phyloP scores from a whole-genome alignment of 768 basidiomycete genomes.

The Suillus fuscotomentosus region DNA sequence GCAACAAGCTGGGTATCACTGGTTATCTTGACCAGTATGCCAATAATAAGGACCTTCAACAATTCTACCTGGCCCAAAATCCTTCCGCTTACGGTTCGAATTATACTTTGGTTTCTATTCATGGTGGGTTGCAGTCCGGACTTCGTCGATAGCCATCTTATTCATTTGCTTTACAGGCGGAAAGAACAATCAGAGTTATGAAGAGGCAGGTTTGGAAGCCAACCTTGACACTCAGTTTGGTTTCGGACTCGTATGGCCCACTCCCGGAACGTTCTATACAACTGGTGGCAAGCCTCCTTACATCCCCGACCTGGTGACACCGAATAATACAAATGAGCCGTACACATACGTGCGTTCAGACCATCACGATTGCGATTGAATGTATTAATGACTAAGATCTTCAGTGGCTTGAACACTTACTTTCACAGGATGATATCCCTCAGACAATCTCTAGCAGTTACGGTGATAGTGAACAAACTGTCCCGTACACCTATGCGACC shows the following conservation, averaged over 20 bases:
- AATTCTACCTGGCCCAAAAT: constrained; percentile 47
- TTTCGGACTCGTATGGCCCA: constrained; percentile 63
- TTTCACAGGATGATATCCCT: constrained; percentile 44
- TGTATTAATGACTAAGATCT: constrained; percentile 4
- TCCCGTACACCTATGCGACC: constrained; percentile 56
- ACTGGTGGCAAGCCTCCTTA: constrained; percentile 64
- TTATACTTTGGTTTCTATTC: constrained; percentile 53
- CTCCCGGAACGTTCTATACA: constrained; percentile 56
- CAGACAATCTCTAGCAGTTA: constrained; percentile 72
- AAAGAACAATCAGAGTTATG: constrained; percentile 53
- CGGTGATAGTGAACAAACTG: constrained; percentile 73
- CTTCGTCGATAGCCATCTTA: neutral
- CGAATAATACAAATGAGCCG: constrained; percentile 48
- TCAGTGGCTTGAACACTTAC: constrained; percentile 65
- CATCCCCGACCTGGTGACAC: constrained; percentile 42
- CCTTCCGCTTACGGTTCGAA: constrained; percentile 49
- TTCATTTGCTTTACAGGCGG: constrained; percentile 44
- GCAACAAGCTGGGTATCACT: constrained; percentile 53
- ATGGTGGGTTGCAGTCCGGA: constrained; percentile 38
- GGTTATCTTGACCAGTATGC: constrained; percentile 54
- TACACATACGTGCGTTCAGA: constrained; percentile 37
- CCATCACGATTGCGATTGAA: neutral
- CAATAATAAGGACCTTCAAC: constrained; percentile 50
- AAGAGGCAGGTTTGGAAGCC: constrained; percentile 59
- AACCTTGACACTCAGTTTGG: constrained; percentile 68